Percentiles rank a stretch among this genome's conserved stretches.
Conservation (phyloP, 768 basidiomycete genomes). For the Rhodotorula diobovata region DNA sequence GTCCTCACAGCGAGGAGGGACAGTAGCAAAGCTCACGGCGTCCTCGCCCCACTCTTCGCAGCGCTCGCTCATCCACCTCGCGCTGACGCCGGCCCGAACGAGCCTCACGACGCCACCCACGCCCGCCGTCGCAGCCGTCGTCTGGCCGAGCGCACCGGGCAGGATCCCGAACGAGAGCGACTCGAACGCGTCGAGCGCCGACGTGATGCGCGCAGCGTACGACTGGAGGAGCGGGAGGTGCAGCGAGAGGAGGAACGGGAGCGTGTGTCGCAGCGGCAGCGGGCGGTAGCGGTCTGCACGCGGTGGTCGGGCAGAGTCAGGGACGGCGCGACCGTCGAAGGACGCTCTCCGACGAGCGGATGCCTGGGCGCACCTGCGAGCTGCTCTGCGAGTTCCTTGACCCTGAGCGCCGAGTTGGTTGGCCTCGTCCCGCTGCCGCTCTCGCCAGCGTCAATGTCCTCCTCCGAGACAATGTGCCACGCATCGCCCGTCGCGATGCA, state of each 20-base stretch:
- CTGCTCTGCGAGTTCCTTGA: conserved; percentile 83
- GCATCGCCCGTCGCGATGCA: conserved; percentile 76
- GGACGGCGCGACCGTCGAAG: too few species aligned
- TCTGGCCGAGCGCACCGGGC: conserved; percentile 74
- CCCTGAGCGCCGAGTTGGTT: conserved; percentile 74
- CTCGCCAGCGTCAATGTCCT: conserved; percentile 53
- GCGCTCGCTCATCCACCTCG: conserved; percentile 63
- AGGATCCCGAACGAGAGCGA: conserved; percentile 80
- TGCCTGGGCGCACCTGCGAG: conserved; percentile 63
- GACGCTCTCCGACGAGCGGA: not conserved
- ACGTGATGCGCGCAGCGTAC: conserved; percentile 71
- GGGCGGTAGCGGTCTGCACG: conserved; percentile 79
- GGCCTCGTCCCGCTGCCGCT: conserved; percentile 52
- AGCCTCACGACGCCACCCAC: conserved; percentile 75
- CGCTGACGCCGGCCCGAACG: conserved; percentile 78
- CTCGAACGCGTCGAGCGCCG: conserved; percentile 90
- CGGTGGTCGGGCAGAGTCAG: not conserved
- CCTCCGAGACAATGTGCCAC: conserved; percentile 74
- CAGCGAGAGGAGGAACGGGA: conserved; percentile 73
- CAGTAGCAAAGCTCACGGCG: conserved; percentile 55
- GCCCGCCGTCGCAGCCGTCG: conserved; percentile 63
- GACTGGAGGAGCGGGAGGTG: conserved; percentile 78
- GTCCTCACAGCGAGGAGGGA: not conserved
- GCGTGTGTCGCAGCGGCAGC: conserved; percentile 72
- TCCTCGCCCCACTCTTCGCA: conserved; percentile 87